Evolutionary conservation across 192 early-diverging fungal genomes (phyloP).

Genomic region (Helicostylum pulchrum): DNA sequence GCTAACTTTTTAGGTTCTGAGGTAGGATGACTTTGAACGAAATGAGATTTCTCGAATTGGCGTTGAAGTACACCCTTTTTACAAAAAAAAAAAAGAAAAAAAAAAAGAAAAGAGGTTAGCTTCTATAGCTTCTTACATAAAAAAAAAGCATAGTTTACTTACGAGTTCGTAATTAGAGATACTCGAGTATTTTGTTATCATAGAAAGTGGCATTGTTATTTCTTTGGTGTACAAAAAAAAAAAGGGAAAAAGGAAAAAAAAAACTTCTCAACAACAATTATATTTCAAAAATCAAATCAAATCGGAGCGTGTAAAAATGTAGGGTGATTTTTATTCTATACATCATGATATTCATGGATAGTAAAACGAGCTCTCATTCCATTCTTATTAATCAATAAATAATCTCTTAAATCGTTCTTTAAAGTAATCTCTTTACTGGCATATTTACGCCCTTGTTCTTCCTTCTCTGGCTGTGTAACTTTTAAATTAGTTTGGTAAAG

Average conservation of each 20-base stretch:
- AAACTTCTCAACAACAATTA: background rate
- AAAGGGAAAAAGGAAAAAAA: background rate
- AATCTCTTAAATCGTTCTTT: constrained; percentile 58
- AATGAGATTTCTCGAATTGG: constrained; percentile 6
- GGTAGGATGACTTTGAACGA: background rate
- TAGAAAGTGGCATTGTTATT: constrained; percentile 5
- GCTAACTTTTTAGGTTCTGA: constrained; percentile 14
- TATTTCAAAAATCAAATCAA: no score
- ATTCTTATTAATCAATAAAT: constrained; percentile 49
- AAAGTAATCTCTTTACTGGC: constrained; percentile 40
- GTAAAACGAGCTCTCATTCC: constrained; percentile 45
- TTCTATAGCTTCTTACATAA: background rate
- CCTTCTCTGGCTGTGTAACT: constrained; percentile 38
- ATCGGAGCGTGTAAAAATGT: background rate
- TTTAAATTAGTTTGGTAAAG: constrained; percentile 45
- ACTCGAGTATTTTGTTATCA: background rate
- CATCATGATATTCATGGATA: constrained; percentile 54
- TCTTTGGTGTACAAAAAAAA: no score
- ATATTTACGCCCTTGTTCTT: constrained; percentile 23
- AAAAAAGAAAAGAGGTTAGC: background rate
- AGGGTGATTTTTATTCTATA: constrained; percentile 26
- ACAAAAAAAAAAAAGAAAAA: background rate
- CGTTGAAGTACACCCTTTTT: constrained; percentile 16
- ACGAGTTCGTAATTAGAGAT: background rate
- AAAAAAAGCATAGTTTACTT: background rate